Percentiles rank a stretch among this genome's conserved stretches.
Conservation (phyloP, 2,329 filamentous ascomycete genomes). For the Aspergillus eucalypticola region DNA sequence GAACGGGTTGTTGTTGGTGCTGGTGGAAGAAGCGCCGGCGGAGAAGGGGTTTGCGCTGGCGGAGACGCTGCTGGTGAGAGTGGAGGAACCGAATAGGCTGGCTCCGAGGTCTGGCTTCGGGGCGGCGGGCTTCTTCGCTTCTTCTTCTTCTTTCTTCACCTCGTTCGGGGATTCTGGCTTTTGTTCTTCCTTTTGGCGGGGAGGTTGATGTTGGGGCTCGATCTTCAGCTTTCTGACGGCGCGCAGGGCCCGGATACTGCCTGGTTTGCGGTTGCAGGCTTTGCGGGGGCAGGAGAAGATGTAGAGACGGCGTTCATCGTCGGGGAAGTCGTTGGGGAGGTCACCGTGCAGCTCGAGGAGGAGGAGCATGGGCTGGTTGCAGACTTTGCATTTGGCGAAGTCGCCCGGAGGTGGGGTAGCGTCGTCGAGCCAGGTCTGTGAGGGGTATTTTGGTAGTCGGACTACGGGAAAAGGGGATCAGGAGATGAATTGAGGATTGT, state of each 20-base stretch:
- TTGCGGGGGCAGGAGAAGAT: conserved; percentile 79
- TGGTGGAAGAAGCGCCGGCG: conserved; percentile 24
- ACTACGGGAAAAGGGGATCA: neutral
- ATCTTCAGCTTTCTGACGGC: conserved; percentile 58
- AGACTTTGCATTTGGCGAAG: conserved; percentile 82
- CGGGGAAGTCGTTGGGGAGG: conserved; percentile 79
- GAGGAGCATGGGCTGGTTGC: conserved; percentile 78
- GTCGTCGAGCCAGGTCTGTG: conserved; percentile 80
- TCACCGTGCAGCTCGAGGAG: conserved; percentile 91
- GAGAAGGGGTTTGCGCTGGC: conserved; percentile 58
- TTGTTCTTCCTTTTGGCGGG: conserved; percentile 28
- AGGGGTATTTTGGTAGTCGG: conserved; percentile 18
- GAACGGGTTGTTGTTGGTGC: conserved; percentile 57
- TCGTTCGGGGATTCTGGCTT: conserved; percentile 15
- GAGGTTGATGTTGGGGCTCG: conserved; percentile 23
- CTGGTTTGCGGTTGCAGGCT: conserved; percentile 76
- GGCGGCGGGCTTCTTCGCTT: conserved; percentile 17
- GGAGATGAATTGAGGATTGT: neutral
- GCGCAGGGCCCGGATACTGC: conserved; percentile 75
- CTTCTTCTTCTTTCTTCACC: neutral
- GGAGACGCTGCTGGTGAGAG: conserved; percentile 38
- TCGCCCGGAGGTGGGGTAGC: conserved; percentile 69
- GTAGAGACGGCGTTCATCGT: conserved; percentile 84
- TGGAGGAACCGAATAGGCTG: conserved; percentile 64
- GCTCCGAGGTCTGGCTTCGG: conserved; percentile 46